phyloP scores from a whole-genome alignment of 768 basidiomycete species.

The Podaxis sp. region DNA sequence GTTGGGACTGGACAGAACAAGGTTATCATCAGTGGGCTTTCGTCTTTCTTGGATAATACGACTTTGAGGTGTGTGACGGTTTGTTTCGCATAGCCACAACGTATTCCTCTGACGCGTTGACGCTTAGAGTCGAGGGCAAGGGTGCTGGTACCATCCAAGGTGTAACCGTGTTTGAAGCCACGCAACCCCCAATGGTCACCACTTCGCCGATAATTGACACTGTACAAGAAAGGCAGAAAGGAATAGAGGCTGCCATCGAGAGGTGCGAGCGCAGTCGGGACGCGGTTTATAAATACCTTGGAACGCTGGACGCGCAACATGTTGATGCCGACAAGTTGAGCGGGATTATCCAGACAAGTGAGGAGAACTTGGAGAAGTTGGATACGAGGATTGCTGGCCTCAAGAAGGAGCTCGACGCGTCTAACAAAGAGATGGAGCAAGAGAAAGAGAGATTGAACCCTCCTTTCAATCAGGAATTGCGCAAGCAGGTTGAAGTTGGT shows the following conservation, averaged over 20 bases:
- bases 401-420: constrained; percentile 22
- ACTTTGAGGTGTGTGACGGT: constrained; percentile 34
- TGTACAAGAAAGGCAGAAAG: constrained; percentile 26
- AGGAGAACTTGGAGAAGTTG: constrained; percentile 25
- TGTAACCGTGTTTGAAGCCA: constrained; percentile 30
- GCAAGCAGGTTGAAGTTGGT: constrained; percentile 29
- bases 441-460: constrained; percentile 11
- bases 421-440: constrained; percentile 22
- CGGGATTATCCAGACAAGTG: constrained; percentile 26
- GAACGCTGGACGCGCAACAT: constrained; percentile 30
- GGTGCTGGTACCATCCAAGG: constrained; percentile 47
- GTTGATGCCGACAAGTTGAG: constrained; percentile 27
- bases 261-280: constrained; percentile 27
- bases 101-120: background rate
- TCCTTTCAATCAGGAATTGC: constrained; percentile 21
- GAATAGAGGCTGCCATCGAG: constrained; percentile 25
- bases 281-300: constrained; percentile 33
- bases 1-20: constrained; percentile 40
- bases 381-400: constrained; percentile 20
- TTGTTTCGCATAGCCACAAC: background rate
- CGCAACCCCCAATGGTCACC: constrained; percentile 17
- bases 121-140: constrained; percentile 40
- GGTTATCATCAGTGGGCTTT: constrained; percentile 36
- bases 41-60: constrained; percentile 32
- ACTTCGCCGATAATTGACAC: constrained; percentile 28